Evolutionary conservation across 306 rosid species (phyloP), one percentile per base, ranked within the genome.

Genomic region (Trifolium repens): DNA sequence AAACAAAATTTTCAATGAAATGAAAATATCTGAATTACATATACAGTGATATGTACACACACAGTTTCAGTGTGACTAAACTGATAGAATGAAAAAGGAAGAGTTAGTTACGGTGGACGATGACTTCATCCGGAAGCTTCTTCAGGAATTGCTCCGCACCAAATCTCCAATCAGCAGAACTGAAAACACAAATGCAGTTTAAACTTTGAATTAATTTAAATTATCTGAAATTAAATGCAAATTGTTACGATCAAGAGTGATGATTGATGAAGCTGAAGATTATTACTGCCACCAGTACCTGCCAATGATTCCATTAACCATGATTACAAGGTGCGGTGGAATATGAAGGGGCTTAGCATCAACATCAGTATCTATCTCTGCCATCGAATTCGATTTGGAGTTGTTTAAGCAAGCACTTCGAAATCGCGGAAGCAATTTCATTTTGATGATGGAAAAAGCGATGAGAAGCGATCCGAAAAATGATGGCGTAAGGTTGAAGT

Each of bases 221-320:
- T 22, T 22, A 22, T 22, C 24, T 22, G 42, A 39, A 39, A 39
- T 17, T 4, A 63, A 34, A 34, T 30, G 15, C 49, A 27, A 67
- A 24, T 3, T 4, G 8, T n/a, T 40, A 19, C 2, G 16, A 17
- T 22, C 4, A 39, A 2, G 35, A 1, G 43, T n/a, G n/a, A n/a
- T n/a, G n/a, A n/a, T n/a, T n/a, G n/a, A n/a, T 69, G 35, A 32
- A 10, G 5, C 12, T 7, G 30, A 37, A 13, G 37, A 54, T 54
- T 9, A 54, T 24, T 19, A 44, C n/a, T 44, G 12, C 0, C 5
- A 3, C 12, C 24, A 22, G 24, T 50, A 70, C 76, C 76, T 72
- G 9, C 76, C 76, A 40, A 55, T 26, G 27, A 72, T 37, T 7
- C 76, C 76, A 57, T 72, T 55, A 57, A 72, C 76, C 76, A 72